Percentiles rank a stretch among this genome's conserved stretches.
These are phyloP conservation scores for Solanum verrucosum DNA, from an alignment of 257 asterid species.

Conservation along the genomic window DNA sequence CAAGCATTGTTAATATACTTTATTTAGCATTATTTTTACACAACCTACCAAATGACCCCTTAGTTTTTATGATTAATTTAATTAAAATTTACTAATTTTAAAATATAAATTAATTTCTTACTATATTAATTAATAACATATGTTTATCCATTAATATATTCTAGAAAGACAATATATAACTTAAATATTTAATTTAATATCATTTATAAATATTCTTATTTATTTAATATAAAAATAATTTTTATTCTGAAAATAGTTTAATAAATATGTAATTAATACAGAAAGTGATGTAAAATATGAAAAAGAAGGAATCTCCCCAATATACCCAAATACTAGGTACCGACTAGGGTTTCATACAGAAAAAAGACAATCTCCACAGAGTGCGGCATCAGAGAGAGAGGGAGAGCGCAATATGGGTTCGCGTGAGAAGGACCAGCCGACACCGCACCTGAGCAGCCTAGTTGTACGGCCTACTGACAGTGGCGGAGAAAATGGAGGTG, in stretches of 20 bases:
- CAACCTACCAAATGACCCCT: background rate
- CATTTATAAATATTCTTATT: too few relatives aligned
- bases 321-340: background rate
- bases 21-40: too few relatives aligned
- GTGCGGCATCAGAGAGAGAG: conserved; percentile 3
- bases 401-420: conserved; percentile 46
- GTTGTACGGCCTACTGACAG: conserved; percentile 62
- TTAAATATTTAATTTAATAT: too few relatives aligned
- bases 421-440: conserved; percentile 47
- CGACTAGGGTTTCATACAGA: background rate
- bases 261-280: background rate
- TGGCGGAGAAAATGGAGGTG: conserved; percentile 31
- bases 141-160: background rate
- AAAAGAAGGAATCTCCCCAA: background rate
- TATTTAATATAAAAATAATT: too few relatives aligned
- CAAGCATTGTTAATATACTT: background rate
- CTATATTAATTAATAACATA: too few relatives aligned
- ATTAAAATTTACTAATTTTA: background rate
- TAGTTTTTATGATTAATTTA: too few relatives aligned
- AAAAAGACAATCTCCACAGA: background rate
- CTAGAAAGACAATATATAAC: background rate
- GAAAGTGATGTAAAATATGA: background rate
- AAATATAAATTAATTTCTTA: too few relatives aligned
- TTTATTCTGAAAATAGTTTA: too few relatives aligned
- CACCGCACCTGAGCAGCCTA: conserved; percentile 85